A percentile compares a stretch with the other conserved stretches of the same genome.
phyloP scores from a whole-genome alignment of 2,329 filamentous ascomycete species.

The Scytalidium sp. region DNA sequence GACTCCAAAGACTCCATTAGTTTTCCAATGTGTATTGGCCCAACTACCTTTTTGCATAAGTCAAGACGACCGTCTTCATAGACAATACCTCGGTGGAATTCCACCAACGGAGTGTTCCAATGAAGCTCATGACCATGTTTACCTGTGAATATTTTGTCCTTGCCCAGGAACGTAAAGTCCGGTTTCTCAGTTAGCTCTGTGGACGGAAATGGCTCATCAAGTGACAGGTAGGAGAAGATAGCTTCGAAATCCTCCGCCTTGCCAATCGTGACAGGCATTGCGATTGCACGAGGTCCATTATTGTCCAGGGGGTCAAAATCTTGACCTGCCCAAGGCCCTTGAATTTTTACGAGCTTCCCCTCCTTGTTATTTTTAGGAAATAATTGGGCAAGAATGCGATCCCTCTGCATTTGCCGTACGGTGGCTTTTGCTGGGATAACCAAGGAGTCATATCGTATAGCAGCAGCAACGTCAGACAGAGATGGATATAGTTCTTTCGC shows the following conservation, averaged over 20 bases:
- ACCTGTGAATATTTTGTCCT: constrained; percentile 5
- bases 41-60: constrained; percentile 53
- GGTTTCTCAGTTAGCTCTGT: background rate
- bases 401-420: constrained; percentile 7
- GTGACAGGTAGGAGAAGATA: constrained; percentile 11
- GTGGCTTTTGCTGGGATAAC: constrained; percentile 7
- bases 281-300: constrained; percentile 12
- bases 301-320: constrained; percentile 15
- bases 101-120: constrained; percentile 3
- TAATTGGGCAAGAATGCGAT: background rate
- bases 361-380: constrained; percentile 5
- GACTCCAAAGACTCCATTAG: constrained; percentile 45
- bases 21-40: constrained; percentile 46
- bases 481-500: constrained; percentile 5
- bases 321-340: constrained; percentile 16
- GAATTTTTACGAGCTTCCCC: constrained; percentile 8
- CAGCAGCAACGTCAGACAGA: constrained; percentile 9
- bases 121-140: constrained; percentile 1
- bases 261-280: constrained; percentile 17
- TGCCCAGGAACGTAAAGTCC: background rate
- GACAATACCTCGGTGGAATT: constrained; percentile 22
- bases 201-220: background rate
- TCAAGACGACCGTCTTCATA: constrained; percentile 52
- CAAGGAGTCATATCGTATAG: constrained; percentile 9
- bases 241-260: constrained; percentile 11